Base-by-base conservation (phyloP, 2,329 filamentous ascomycete species). In the Shiraia sp. region DNA sequence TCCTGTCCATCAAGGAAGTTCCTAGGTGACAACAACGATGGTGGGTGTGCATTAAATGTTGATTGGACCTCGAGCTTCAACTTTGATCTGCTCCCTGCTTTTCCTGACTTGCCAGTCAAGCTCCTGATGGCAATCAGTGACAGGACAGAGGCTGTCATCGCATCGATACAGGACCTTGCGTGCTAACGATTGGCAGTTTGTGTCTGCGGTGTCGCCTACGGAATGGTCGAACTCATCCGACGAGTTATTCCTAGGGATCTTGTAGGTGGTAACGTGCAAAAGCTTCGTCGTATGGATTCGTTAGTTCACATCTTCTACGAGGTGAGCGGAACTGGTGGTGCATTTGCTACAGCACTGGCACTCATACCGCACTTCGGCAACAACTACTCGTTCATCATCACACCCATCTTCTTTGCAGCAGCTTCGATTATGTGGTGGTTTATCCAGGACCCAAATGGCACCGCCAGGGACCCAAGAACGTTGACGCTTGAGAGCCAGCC, bases 221-320 rank as follows among this genome's bases (percentile, higher is more conserved):
- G 75, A 27, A 78, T 79, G 75, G 74, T 78, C 10, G 76, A 79
- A 56, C 65, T 78, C 19, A 76, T 78, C 40, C 70, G 76, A 10
- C 65, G 74, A 25, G 73, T 78, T 31, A 78, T 79, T 27, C 76
- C 76, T 2, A 62, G 75, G 26, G 75, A 79, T 43, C 75, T 79
- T 24, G 76, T 78, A 1, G 75, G 75, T 15, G 75, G 75, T 25
- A 71, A 78, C 42, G 67, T 78, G 2, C 71, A 75, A 32, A 79
- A 78, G 50, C 63, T 79, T 12, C 69, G 74, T 33, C 71, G 69
- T 23, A 73, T 78, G 71, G 75, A 66, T 51, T 70, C 73, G 1
- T 45, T 75, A 14, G 68, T 75, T 6, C 72, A 75, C 49, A 74
- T 76, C 39, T 74, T 75, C 47, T 77, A 76, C 51, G 73, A 76